Conservation (phyloP, 345 rosid genomes). For the Clarkia xantiana region DNA sequence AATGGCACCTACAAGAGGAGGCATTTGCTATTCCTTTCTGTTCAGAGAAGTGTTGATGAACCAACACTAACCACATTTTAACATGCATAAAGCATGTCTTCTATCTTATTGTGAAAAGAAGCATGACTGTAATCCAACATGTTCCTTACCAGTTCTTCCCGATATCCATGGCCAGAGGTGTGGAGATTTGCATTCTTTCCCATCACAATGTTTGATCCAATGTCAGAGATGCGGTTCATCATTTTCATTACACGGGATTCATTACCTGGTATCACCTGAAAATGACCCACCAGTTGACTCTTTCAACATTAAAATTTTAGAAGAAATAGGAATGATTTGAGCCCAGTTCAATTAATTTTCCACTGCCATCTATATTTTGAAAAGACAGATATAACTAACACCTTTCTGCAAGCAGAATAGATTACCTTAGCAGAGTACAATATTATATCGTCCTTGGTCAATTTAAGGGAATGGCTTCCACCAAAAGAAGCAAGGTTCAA, state of each 20-base stretch:
- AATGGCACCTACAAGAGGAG: too few relatives aligned
- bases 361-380: too few relatives aligned
- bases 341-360: too few relatives aligned
- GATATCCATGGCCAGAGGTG: conserved; percentile 96
- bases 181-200: conserved; percentile 80
- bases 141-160: conserved; percentile 73
- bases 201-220: conserved; percentile 82
- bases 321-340: too few relatives aligned
- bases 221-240: conserved; percentile 89
- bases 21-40: too few relatives aligned
- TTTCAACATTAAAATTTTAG: too few relatives aligned
- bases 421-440: conserved; percentile 92
- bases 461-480: conserved; percentile 72
- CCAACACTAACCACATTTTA: background rate
- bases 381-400: too few relatives aligned
- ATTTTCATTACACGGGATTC: conserved; percentile 95
- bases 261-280: conserved; percentile 94
- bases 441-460: conserved; percentile 71
- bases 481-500: conserved; percentile 96
- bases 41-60: too few relatives aligned
- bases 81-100: background rate
- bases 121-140: conserved; percentile 1
- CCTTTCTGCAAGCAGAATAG: background rate
- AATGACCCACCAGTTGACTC: conserved; percentile 1
- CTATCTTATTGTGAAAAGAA: background rate